Evolutionary conservation across 176 grass and related monocot genomes (phyloP).

Genomic region (Rhynchospora pubera): DNA sequence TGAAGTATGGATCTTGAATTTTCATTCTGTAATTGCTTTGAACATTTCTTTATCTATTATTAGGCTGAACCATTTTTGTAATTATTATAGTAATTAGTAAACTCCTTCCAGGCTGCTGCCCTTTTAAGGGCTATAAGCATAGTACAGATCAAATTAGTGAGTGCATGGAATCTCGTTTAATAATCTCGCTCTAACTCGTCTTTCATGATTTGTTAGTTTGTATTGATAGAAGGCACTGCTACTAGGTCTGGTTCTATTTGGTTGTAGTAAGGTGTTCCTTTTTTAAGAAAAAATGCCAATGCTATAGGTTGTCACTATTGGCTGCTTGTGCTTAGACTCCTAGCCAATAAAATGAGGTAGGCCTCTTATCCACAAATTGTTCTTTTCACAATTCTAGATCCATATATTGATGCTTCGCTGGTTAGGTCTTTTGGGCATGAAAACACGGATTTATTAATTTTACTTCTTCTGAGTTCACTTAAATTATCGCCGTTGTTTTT

Average conservation of each 20-base stretch:
- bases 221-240: neutral
- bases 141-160: neutral
- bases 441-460: neutral
- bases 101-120: neutral
- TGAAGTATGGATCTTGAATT: constrained; percentile 14
- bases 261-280: neutral
- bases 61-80: neutral
- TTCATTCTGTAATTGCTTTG: neutral
- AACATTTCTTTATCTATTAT: neutral
- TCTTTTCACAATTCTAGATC: neutral
- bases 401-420: neutral
- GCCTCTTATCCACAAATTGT: neutral
- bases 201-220: neutral
- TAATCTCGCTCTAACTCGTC: neutral
- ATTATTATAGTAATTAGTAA: neutral
- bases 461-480: neutral
- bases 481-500: neutral
- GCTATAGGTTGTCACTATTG: neutral
- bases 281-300: neutral
- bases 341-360: neutral
- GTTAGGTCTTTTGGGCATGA: too few relatives aligned
- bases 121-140: neutral
- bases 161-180: neutral
- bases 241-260: neutral
- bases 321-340: neutral